Conservation (phyloP, 2,329 filamentous ascomycete species). For the Exophiala viscosa region DNA sequence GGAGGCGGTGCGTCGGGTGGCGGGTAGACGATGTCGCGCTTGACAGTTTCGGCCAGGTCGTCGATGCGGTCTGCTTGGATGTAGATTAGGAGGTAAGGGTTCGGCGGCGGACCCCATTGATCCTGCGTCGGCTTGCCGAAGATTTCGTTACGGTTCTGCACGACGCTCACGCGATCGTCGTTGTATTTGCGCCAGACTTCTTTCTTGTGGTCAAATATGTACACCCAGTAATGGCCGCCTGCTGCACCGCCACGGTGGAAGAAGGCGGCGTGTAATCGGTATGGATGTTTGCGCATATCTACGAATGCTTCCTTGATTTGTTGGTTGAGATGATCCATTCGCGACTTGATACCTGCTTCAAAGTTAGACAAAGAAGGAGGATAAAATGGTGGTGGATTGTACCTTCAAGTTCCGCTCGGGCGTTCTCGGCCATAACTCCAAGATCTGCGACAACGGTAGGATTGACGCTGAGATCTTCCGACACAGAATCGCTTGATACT, state of each 20-base stretch:
- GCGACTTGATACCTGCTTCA: constrained; percentile 12
- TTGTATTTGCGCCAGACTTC: constrained; percentile 91
- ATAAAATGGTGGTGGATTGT: background rate
- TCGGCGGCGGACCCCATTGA: constrained; percentile 55
- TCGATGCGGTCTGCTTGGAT: constrained; percentile 65
- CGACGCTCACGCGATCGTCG: constrained; percentile 72
- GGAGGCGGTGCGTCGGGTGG: constrained; percentile 17
- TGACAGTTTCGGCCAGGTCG: constrained; percentile 56
- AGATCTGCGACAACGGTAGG: constrained; percentile 18
- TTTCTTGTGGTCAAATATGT: constrained; percentile 83
- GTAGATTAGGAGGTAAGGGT: constrained; percentile 60
- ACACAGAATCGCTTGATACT: constrained; percentile 11
- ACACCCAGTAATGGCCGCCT: constrained; percentile 94
- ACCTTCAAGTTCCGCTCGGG: constrained; percentile 22
- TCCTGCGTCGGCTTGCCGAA: constrained; percentile 32
- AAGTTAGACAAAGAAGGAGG: background rate
- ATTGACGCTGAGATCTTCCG: constrained; percentile 16
- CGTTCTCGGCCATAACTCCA: constrained; percentile 18
- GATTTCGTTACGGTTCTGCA: constrained; percentile 60
- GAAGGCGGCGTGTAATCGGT: constrained; percentile 86
- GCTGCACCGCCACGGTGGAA: constrained; percentile 70
- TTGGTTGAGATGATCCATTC: constrained; percentile 22
- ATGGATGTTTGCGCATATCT: constrained; percentile 63
- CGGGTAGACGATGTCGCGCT: constrained; percentile 36
- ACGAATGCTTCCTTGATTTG: constrained; percentile 59